Conservation (phyloP, 345 rosid genomes). For the Euphorbia pulcherrima region DNA sequence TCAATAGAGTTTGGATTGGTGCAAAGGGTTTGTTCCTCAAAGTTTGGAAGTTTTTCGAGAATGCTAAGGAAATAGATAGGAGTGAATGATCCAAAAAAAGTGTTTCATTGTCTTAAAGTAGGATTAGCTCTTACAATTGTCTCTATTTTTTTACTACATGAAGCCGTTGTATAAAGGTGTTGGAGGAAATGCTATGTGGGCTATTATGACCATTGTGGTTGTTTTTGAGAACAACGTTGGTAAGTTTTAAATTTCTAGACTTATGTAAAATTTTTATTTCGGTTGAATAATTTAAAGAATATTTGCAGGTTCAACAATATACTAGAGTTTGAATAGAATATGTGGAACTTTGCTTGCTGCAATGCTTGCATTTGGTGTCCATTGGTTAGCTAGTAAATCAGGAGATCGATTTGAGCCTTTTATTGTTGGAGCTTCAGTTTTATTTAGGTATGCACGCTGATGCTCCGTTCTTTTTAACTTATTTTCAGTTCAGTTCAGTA, state of each 20-base stretch:
- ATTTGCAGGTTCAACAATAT: slow-evolving; percentile 38
- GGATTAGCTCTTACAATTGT: slow-evolving; percentile 42
- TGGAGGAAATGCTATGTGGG: slow-evolving; percentile 56
- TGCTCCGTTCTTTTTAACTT: too few species aligned
- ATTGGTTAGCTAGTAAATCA: slow-evolving; percentile 41
- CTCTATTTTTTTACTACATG: slow-evolving; percentile 36
- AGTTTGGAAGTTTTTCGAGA: slow-evolving; percentile 29
- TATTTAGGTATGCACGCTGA: slow-evolving; percentile 36
- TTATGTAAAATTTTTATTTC: too few species aligned
- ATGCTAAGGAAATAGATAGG: slow-evolving; percentile 34
- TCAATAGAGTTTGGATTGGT: slow-evolving; percentile 24
- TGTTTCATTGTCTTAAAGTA: slow-evolving; percentile 42
- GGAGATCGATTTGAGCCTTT: slow-evolving; percentile 34
- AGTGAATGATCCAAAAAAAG: slow-evolving; percentile 41
- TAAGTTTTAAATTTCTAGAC: slow-evolving; percentile 16
- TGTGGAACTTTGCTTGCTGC: slow-evolving; percentile 44
- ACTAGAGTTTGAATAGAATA: slow-evolving; percentile 40
- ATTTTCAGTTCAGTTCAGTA: too few species aligned
- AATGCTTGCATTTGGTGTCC: slow-evolving; percentile 42
- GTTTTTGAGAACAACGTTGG: slow-evolving; percentile 46
- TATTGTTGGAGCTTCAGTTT: slow-evolving; percentile 37
- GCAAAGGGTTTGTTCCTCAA: slow-evolving; percentile 20
- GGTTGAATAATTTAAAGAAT: background rate
- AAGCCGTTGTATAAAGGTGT: slow-evolving; percentile 46
- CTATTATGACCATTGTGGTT: slow-evolving; percentile 51